Percentiles rank a stretch among this genome's conserved stretches.
Evolutionary conservation across 129 eudicot species (phyloP).

Genomic region (Centella asiatica): DNA sequence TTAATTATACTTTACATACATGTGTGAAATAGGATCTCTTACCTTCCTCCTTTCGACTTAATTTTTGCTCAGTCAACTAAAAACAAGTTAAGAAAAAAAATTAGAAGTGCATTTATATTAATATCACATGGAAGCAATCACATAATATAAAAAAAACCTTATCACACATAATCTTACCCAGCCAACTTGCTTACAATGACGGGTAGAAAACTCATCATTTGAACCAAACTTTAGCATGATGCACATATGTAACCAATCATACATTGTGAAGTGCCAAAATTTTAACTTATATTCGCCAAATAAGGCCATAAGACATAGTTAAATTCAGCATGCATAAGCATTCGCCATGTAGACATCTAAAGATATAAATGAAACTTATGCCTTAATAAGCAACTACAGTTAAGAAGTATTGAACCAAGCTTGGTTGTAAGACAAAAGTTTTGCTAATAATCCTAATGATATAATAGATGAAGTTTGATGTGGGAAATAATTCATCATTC

Average conservation of each 20-base stretch:
- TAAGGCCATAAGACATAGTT: not conserved
- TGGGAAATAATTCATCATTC: no score
- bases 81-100: constrained; percentile 12
- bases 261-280: not conserved
- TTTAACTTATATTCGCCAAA: not conserved
- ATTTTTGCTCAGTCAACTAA: constrained; percentile 73
- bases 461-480: no score
- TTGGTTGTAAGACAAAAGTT: no score
- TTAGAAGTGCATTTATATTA: constrained; percentile 6
- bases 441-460: no score
- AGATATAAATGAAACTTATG: not conserved
- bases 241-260: not conserved
- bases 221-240: no score
- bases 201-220: no score
- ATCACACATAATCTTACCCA: no score
- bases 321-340: not conserved
- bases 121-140: not conserved
- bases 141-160: no score
- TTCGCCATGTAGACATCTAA: not conserved
- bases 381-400: no score
- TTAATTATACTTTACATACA: constrained; percentile 1
- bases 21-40: constrained; percentile 5
- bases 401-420: no score
- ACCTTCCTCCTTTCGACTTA: constrained; percentile 85
- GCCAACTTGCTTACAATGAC: no score